These are phyloP conservation scores for Arabidopsis thaliana DNA, from an alignment of 345 rosid species.

Conservation along the genomic window TAIR10.1 NC_003074.8:4047501-4048000, in stretches of 20 bases:
- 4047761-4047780: constrained; percentile 22
- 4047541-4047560: constrained; percentile 80
- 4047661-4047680: constrained; percentile 48
- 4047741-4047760: constrained; percentile 43
- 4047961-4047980: not conserved
- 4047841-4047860: constrained; percentile 55
- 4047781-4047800: constrained; percentile 5
- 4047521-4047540: constrained; percentile 90
- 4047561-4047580: constrained; percentile 74
- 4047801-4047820: not conserved
- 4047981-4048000: constrained; percentile 1
- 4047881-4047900: constrained; percentile 64
- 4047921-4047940: constrained; percentile 82
- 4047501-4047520: constrained; percentile 88
- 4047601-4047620: not conserved
- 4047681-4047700: constrained; percentile 65
- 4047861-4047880: constrained; percentile 62
- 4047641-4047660: not conserved
- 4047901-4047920: constrained; percentile 86
- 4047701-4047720: constrained; percentile 48
- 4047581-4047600: constrained; percentile 36
- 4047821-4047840: not conserved
- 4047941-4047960: constrained; percentile 15
- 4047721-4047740: constrained; percentile 44
- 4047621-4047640: constrained; percentile 19